Base-by-base conservation (phyloP, 768 basidiomycete genomes). In the Pilatotrama ljubarskyi region DNA sequence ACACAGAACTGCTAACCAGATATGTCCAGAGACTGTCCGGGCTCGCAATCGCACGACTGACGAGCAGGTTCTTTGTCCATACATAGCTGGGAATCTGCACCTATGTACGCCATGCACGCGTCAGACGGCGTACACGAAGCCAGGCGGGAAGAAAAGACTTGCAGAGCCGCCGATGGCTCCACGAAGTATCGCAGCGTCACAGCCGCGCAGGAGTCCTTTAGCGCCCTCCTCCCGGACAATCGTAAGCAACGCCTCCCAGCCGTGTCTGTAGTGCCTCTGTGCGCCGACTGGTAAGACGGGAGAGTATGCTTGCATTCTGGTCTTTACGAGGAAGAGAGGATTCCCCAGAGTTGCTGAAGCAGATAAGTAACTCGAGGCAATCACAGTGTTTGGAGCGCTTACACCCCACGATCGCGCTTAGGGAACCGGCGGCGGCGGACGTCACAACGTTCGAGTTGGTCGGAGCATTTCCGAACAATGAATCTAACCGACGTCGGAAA, bases 71-170 rank as follows among this genome's bases (percentile, higher is more conserved):
- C 74, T 98, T 98, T 40, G 93, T 90, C 72, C 90, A 89, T 64
- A 92, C 93, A 72, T 98, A 98, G 53, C 90, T 92, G 2, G 95
- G 95, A 25, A 98, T 74, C 84, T 98, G 95, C 7, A 94, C 91
- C 83, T 90, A 67, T 20, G 66, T 20, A 29, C 54, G 54, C 41
- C 8, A 40, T 35, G 10, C 2, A 5, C 13, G 1, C 2, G 51
- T 51, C 38, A 51, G 15, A 11, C 5, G 37, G 20, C 38, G 4
- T 24, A 5, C 22, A 3, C 22, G 22, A n/a, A 36, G 14, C 8
- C 22, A 9, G 11, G 9, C 22, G 6, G 1, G 20, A 25, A 5
- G 0, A 36, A 38, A 18, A 55, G 41, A 66, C 77, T 51, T 25
- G 84, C 92, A 44, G 91, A 93, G 42, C 90, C 91, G 5, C 93